A percentile compares a stretch with the other conserved stretches of the same genome.
phyloP scores from a whole-genome alignment of 768 basidiomycete genomes.

The Inosperma sp. region DNA sequence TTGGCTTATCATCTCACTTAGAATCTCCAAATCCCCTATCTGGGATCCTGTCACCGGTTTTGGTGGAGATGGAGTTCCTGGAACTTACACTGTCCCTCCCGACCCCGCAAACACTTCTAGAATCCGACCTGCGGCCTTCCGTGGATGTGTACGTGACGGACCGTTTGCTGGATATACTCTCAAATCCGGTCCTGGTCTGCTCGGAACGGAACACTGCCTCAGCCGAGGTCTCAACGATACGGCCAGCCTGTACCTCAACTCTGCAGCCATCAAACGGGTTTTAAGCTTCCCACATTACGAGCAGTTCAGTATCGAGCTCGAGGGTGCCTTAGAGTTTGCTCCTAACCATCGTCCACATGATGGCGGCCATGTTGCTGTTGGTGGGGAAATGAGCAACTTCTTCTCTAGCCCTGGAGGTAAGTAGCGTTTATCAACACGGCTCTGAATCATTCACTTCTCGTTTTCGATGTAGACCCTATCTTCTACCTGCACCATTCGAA shows the following conservation, averaged over 20 bases:
- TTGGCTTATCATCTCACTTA: slow-evolving; percentile 8
- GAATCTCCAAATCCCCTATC: slow-evolving; percentile 30
- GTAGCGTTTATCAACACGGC: not conserved
- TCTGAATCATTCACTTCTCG: not conserved
- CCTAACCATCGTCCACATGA: slow-evolving; percentile 29
- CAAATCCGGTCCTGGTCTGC: slow-evolving; percentile 32
- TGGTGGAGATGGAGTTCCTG: slow-evolving; percentile 32
- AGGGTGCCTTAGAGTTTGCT: slow-evolving; percentile 22
- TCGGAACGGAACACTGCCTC: slow-evolving; percentile 31
- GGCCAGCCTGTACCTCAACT: slow-evolving; percentile 18
- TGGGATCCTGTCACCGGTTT: slow-evolving; percentile 36
- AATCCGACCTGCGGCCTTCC: slow-evolving; percentile 12
- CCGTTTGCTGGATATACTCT: slow-evolving; percentile 33
- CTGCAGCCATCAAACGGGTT: slow-evolving; percentile 20
- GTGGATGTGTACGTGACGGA: slow-evolving; percentile 30
- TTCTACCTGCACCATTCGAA: slow-evolving; percentile 41
- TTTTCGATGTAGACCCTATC: slow-evolving; percentile 30
- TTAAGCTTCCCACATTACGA: slow-evolving; percentile 28
- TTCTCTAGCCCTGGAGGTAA: slow-evolving; percentile 39
- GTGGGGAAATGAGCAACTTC: slow-evolving; percentile 32
- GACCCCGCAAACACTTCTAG: slow-evolving; percentile 16
- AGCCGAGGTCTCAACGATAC: slow-evolving; percentile 30
- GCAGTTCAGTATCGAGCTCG: slow-evolving; percentile 33
- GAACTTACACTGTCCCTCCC: slow-evolving; percentile 25
- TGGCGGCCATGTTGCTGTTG: slow-evolving; percentile 33